A percentile compares a stretch with the other conserved stretches of the same genome.
Conservation (phyloP, 495 filamentous ascomycete genomes). For the Aspergillus sclerotioniger region DNA sequence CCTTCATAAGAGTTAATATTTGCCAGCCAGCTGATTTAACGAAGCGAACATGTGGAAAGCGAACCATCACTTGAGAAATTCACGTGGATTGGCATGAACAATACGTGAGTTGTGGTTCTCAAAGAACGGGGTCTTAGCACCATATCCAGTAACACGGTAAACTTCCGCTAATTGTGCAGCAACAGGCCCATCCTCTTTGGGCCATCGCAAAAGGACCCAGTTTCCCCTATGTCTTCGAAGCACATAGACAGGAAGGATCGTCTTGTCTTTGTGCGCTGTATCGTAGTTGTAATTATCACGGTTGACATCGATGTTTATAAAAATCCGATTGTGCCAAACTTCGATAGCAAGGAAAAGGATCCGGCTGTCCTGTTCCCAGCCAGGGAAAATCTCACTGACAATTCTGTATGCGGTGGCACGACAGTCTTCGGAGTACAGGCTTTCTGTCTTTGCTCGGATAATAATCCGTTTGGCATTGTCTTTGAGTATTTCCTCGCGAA, state of each 20-base stretch:
- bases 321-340: slow-evolving; percentile 10
- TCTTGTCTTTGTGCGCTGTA: slow-evolving; percentile 14
- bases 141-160: slow-evolving; percentile 9
- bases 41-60: no score
- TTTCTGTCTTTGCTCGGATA: slow-evolving; percentile 12
- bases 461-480: slow-evolving; percentile 17
- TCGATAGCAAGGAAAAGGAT: slow-evolving; percentile 14
- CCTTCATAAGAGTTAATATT: no score
- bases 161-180: slow-evolving; percentile 6
- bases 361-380: slow-evolving; percentile 13
- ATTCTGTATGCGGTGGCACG: slow-evolving; percentile 9
- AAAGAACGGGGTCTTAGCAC: slow-evolving; percentile 2
- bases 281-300: slow-evolving; percentile 12
- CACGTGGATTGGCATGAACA: slow-evolving; percentile 8
- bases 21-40: no score
- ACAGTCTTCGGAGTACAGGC: slow-evolving; percentile 9
- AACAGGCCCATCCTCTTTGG: slow-evolving; percentile 8
- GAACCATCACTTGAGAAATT: no score
- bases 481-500: no score
- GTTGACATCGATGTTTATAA: slow-evolving; percentile 16
- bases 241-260: slow-evolving; percentile 12
- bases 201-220: slow-evolving; percentile 15
- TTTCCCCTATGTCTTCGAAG: slow-evolving; percentile 7
- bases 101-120: slow-evolving; percentile 8
- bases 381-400: slow-evolving; percentile 11